Evolutionary conservation across 805 yeast species (phyloP), one percentile per base, ranked within the genome.

Genomic region (Ogataea pini): DNA sequence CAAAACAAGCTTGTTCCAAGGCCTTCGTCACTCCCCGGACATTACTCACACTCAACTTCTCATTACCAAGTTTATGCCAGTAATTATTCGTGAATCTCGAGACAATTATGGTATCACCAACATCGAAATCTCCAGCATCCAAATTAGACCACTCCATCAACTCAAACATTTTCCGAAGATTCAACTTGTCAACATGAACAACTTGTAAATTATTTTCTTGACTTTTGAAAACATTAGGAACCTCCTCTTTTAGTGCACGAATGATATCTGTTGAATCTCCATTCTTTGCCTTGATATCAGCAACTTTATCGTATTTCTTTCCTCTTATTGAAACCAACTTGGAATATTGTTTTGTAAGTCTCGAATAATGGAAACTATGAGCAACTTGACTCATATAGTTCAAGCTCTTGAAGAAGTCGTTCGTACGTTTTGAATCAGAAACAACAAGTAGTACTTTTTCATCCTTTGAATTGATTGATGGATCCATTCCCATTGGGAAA

Each of bases 71-170:
- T 13, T 41, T 34, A 41, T 60, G 59, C 67, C 67, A 63, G 29
- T 48, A 62, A 6, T 39, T 41, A 19, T 54, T 49, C 7, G 51
- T 57, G 49, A 62, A 74, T 52, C 74, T 74, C 27, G 73, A 67
- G 2, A 84, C 65, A 2, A 86, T 63, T 1, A 86, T 58, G 0
- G 79, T 70, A 60, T 85, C 88, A 5, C 91, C 92, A 2, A 67
- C 60, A 8, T 63, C 50, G 52, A 69, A 74, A 0, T 58, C 46
- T n/a, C 60, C 56, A 1, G 64, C 53, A 33, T 71, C 60, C 3
- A 66, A 8, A 25, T 70, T 60, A 12, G 69, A 67, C 78, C 82
- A 75, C 9, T 53, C 59, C 46, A 58, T 50, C 12, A 52, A 36
- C 36, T 68, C 58, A 1, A 45, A 42, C 8, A 60, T 38, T 2